Evolutionary conservation across 768 basidiomycete genomes (phyloP).

Genomic region (Mycena filopes): DNA sequence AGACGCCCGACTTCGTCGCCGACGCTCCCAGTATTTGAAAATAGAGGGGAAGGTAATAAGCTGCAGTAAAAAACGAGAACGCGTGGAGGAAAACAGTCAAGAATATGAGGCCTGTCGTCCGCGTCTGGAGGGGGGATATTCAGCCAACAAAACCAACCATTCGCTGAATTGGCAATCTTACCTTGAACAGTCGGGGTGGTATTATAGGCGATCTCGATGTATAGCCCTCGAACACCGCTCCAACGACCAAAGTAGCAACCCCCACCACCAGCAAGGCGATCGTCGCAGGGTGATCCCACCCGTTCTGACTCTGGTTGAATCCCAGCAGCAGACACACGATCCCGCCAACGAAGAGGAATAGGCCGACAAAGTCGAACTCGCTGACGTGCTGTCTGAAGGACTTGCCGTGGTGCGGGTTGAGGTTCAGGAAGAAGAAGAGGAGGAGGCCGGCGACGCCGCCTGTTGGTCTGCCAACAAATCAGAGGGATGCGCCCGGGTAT

Average conservation of each 20-base stretch:
- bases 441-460: constrained; percentile 72
- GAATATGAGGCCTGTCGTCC: constrained; percentile 74
- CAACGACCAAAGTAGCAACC: constrained; percentile 57
- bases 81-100: constrained; percentile 71
- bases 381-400: constrained; percentile 63
- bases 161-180: constrained; percentile 30
- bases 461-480: too few relatives aligned
- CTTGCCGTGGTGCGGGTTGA: constrained; percentile 76
- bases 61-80: constrained; percentile 69
- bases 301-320: constrained; percentile 73
- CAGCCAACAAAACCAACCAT: not conserved
- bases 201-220: constrained; percentile 77
- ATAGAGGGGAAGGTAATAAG: constrained; percentile 80
- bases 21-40: constrained; percentile 84
- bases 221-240: constrained; percentile 65
- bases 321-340: constrained; percentile 76
- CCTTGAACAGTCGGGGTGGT: constrained; percentile 81
- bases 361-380: constrained; percentile 69
- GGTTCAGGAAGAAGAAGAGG: constrained; percentile 78
- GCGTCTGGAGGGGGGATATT: constrained; percentile 64
- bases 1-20: constrained; percentile 74
- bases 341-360: constrained; percentile 69
- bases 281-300: constrained; percentile 68
- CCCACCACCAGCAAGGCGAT: constrained; percentile 74
- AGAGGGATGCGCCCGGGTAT: too few relatives aligned